phyloP scores from a whole-genome alignment of 164 flowering plant genomes.

The Macadamia integrifolia region DNA sequence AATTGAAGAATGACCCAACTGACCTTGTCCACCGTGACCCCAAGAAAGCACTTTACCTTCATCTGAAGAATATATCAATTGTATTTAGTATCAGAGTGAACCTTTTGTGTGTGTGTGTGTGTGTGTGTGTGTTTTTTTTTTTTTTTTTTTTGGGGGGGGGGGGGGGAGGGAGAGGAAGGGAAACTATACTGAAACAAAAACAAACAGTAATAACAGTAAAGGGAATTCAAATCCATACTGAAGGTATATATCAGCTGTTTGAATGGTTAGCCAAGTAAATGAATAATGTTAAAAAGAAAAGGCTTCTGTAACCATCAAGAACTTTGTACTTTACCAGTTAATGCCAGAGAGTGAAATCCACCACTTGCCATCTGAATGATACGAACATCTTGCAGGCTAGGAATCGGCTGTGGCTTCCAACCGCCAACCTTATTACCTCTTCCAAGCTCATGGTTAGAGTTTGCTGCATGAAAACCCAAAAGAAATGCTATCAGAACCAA shows the following conservation, averaged over 20 bases:
- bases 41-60: conserved; percentile 82
- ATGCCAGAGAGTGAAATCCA: conserved; percentile 86
- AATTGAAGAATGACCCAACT: conserved; percentile 69
- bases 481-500: background rate
- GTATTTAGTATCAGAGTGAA: conserved; percentile 3
- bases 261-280: no score
- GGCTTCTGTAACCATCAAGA: background rate
- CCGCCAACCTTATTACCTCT: conserved; percentile 77
- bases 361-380: conserved; percentile 81
- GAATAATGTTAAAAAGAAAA: no score
- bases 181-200: no score
- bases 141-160: no score
- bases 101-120: no score
- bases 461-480: conserved; percentile 42
- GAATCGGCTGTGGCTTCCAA: conserved; percentile 76
- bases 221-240: no score
- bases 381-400: conserved; percentile 51
- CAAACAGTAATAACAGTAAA: no score
- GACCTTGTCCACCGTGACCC: conserved; percentile 98
- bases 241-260: no score
- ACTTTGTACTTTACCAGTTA: conserved; percentile 54
- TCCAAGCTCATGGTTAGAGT: conserved; percentile 92
- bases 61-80: conserved; percentile 35
- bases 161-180: no score
- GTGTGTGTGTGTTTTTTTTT: no score